Conservation (phyloP, 73 alveolate species). For the Stentor coeruleus region DNA sequence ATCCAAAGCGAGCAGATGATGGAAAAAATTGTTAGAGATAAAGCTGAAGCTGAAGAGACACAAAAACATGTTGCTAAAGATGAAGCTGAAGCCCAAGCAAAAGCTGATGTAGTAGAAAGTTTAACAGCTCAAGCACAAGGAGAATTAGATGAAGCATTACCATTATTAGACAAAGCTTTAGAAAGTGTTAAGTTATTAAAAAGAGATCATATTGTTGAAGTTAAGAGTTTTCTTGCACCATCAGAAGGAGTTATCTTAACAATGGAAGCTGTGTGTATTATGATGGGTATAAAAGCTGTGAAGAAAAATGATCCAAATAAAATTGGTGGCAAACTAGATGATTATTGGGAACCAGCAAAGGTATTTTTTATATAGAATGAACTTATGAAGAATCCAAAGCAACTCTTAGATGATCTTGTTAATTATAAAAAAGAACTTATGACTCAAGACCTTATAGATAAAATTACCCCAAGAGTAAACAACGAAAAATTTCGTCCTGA, state of each 20-base stretch:
- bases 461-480: conserved; percentile 46
- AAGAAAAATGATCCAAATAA: conserved; percentile 45
- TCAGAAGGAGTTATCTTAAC: conserved; percentile 33
- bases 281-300: conserved; percentile 40
- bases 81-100: conserved; percentile 43
- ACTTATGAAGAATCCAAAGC: conserved; percentile 53
- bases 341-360: conserved; percentile 63
- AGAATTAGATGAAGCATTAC: conserved; percentile 46
- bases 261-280: conserved; percentile 41
- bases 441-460: conserved; percentile 44
- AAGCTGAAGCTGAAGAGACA: conserved; percentile 59
- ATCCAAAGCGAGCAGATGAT: conserved; percentile 71
- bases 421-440: conserved; percentile 61
- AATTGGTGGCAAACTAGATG: conserved; percentile 56
- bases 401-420: conserved; percentile 37
- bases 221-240: conserved; percentile 40
- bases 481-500: conserved; percentile 62
- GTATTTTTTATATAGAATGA: no score
- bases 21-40: conserved; percentile 67
- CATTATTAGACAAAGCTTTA: conserved; percentile 46
- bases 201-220: conserved; percentile 44
- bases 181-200: conserved; percentile 34
- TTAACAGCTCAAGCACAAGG: conserved; percentile 37
- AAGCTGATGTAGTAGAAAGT: conserved; percentile 36
- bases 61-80: conserved; percentile 41